A percentile compares a stretch with the other conserved stretches of the same genome.
Conservation (phyloP, 805 yeast species). For the Yamadazyma phyllophila region DNA sequence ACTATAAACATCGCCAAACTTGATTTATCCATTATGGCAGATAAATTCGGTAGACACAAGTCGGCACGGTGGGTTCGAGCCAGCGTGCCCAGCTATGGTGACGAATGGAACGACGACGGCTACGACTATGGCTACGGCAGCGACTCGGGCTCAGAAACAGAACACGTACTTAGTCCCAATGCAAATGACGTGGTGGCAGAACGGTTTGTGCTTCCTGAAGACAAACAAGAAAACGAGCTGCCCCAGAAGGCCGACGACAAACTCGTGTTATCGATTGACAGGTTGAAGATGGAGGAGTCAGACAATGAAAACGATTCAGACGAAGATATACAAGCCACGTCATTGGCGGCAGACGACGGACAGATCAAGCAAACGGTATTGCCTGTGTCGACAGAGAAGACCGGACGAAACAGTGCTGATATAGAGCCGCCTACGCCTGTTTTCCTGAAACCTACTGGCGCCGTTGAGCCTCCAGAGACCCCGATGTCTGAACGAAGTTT, state of each 20-base stretch:
- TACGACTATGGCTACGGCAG: constrained; percentile 26
- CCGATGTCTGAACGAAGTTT: constrained; percentile 37
- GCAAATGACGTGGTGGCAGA: constrained; percentile 13
- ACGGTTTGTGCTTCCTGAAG: constrained; percentile 15
- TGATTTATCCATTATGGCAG: constrained; percentile 21
- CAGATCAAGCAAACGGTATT: neutral
- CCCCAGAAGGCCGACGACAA: constrained; percentile 9
- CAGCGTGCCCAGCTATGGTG: constrained; percentile 41
- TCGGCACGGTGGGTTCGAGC: constrained; percentile 46
- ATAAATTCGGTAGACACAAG: constrained; percentile 41
- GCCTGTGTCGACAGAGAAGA: neutral
- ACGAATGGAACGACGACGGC: constrained; percentile 39
- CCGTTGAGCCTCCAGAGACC: constrained; percentile 21
- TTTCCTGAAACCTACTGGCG: constrained; percentile 9
- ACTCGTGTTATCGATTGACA: constrained; percentile 38
- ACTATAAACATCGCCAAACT: neutral
- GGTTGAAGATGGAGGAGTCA: constrained; percentile 15
- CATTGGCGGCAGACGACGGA: neutral
- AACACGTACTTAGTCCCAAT: constrained; percentile 8
- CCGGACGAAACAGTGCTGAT: neutral
- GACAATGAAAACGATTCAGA: constrained; percentile 14
- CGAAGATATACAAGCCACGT: neutral
- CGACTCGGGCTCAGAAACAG: constrained; percentile 12
- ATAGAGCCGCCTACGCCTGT: constrained; percentile 33
- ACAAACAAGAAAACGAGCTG: neutral